Evolutionary conservation across 495 filamentous ascomycete genomes (phyloP), one percentile per base, ranked within the genome.

Genomic region (Hyaloscypha finlandica): DNA sequence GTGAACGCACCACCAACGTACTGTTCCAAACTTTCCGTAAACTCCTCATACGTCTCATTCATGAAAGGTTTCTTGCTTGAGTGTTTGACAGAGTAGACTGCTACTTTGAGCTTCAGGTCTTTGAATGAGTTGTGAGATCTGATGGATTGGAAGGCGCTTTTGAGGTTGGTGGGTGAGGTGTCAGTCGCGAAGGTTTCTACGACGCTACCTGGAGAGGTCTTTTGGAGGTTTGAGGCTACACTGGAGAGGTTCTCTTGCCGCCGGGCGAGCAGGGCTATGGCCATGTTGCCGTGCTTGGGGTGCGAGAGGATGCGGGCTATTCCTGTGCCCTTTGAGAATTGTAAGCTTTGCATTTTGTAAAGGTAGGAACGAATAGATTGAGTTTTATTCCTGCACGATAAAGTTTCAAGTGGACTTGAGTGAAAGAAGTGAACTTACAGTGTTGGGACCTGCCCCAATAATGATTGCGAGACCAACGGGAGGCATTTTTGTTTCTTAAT

Each of bases 1-100:
- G 78, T 70, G 66, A 83, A 79, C 3, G 81, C 81, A 22, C 79
- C 81, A n/a, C 80, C 80, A 12, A 77, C 76, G 64, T 82, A 84
- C 0, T 74, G 74, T 19, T 77, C 73, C 22, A 84, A 68, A 31
- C 69, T 76, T 6, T 77, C 69, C 4, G 71, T 78, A 72, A 82
- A 83, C 16, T 78, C 74, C 42, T 80, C 73, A 68, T 77, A 75
- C 2, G 77, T 82, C 70, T 82, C 82, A 54, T 78, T 67, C 72
- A 83, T 70, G 73, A 83, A 84, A 0, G 81, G 79, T 70, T 80
- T 81, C 67, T 79, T 78, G 33, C 64, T 68, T 6, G 74, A 70
- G 67, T 83, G 77, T 65, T 84, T 84, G 65, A 84, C 72, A 65
- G 75, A 77, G 76, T 75, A 83, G 48, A 84, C 74, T 4, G 79